A percentile compares a stretch with the other conserved stretches of the same genome.
These are phyloP conservation scores for Suillus variegatus DNA, from an alignment of 768 basidiomycete species.

Conservation along the genomic window DNA sequence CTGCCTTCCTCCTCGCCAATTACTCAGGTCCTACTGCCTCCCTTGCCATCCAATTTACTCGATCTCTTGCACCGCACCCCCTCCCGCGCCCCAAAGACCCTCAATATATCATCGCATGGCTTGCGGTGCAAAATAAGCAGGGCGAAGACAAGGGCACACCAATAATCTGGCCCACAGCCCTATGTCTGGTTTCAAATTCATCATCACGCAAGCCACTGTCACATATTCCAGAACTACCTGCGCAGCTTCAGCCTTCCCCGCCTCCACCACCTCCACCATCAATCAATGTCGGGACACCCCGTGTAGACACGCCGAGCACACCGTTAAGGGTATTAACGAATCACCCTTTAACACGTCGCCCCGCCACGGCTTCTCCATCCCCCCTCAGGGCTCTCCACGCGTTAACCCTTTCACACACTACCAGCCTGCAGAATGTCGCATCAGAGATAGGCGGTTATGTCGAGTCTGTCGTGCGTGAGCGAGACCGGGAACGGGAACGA, in stretches of 20 bases:
- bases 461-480: slow-evolving; percentile 72
- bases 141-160: slow-evolving; percentile 79
- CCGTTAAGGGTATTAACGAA: slow-evolving; percentile 15
- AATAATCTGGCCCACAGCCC: slow-evolving; percentile 69
- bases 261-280: slow-evolving; percentile 42
- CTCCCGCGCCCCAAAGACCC: slow-evolving; percentile 20
- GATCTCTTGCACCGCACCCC: slow-evolving; percentile 47
- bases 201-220: slow-evolving; percentile 45
- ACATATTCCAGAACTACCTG: slow-evolving; percentile 63
- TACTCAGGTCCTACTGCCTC: slow-evolving; percentile 69
- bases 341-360: slow-evolving; percentile 36
- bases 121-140: slow-evolving; percentile 73
- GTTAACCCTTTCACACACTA: slow-evolving; percentile 52
- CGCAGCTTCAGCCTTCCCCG: slow-evolving; percentile 59
- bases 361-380: slow-evolving; percentile 35
- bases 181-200: slow-evolving; percentile 52
- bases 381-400: slow-evolving; percentile 44
- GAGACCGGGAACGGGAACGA: slow-evolving; percentile 77
- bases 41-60: slow-evolving; percentile 62
- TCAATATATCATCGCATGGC: slow-evolving; percentile 67
- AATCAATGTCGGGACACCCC: slow-evolving; percentile 20
- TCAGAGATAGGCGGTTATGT: slow-evolving; percentile 69
- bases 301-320: slow-evolving; percentile 14
- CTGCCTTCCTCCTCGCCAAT: slow-evolving; percentile 71
- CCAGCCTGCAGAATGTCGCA: slow-evolving; percentile 54